Base-by-base conservation (phyloP, 2,329 filamentous ascomycete genomes). In the Colletotrichum camelliae region DNA sequence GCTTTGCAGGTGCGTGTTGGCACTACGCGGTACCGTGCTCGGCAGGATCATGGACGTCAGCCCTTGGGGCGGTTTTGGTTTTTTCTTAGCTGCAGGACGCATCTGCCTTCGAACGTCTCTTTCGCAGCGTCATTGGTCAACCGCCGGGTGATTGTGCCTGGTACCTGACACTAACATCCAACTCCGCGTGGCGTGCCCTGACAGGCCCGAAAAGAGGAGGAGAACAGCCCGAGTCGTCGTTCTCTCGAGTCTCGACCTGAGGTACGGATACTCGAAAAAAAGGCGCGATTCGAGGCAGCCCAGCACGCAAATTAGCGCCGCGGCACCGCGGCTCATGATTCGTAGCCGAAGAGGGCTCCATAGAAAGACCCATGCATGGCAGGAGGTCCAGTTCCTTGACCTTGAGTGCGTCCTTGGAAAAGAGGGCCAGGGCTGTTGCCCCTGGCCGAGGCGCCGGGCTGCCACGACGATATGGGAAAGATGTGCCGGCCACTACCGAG, bases 141-240 rank as follows among this genome's bases (percentile, higher is more conserved):
- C 55, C 69, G 37, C 69, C 77, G 72, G 62, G 79, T 79, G 77
- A 75, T 78, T 68, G 83, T 83, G 79, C 83, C 84, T 83, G 84
- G 85, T 87, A 83, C 85, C 85, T 87, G 84, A 82, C 84, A 84
- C 81, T 74, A 78, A 64, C 27, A 33, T 31, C 57, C 62, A 48
- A 68, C 73, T 80, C 82, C 83, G 86, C 85, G 83, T 86, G 85
- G 83, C 81, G 78, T 77, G 79, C 80, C 21, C 21, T 85, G 80
- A 84, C 82, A 85, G 84, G 84, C 80, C 79, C 39, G 39, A 43
- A 43, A 43, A n/a, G 78, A 79, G 79, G 77, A 66, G 67, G 57
- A 75, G 16, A 39, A 33, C 13, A 62, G 60, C 33, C 24, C 16
- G 52, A 7, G 18, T 7, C 24, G 33, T 39, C 60, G 33, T 64